Base-by-base conservation (phyloP, 2,329 filamentous ascomycete species). In the Claviceps fusiformis region DNA sequence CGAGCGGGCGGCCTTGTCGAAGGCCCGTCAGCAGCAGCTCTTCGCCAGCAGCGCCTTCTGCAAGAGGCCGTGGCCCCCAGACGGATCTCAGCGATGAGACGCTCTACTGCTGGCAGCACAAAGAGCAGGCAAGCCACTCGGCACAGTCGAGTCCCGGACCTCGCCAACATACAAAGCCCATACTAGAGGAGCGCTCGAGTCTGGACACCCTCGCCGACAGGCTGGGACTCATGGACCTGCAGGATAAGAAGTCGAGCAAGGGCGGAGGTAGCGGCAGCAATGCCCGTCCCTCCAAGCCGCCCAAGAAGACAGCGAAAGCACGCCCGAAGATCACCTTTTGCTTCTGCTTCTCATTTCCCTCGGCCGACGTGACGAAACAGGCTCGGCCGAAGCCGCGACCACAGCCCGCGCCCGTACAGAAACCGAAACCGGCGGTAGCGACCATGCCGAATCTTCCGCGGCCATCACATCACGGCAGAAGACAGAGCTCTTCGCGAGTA, bases 91-190 rank as follows among this genome's bases (percentile, higher is more conserved):
- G 74, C 55, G 76, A 81, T 50, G 78, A 82, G 58, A 75, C 71
- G n/a, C 79, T 85, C 52, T 96, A 90, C 71, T 97, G 92, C 75
- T 95, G 88, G 86, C 90, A 96, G 68, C 93, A 98, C 73, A 91
- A 88, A 67, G 89, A 93, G 56, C 93, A 98, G 69, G 89, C 89
- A 55, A 65, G 67, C 61, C 63, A 68, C 56, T 75, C 76, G 9
- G 67, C 74, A 2, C 68, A 67, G 48, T 75, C 74, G 19, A 76
- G 71, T 58, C 72, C 75, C 2, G 73, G 74, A 1, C 73, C 72
- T 5, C 67, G 68, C 46, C 63, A 64, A 56, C 68, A 66, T 46
- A 66, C 73, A 19, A 73, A 78, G 4, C 76, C 81, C 7, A 79
- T 83, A 4, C 69, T 85, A 54, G 78, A 83, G 61, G 75, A 80